These are phyloP conservation scores for Xylariaceae sp. DNA, from an alignment of 2,329 filamentous ascomycete genomes.

Conservation along the genomic window DNA sequence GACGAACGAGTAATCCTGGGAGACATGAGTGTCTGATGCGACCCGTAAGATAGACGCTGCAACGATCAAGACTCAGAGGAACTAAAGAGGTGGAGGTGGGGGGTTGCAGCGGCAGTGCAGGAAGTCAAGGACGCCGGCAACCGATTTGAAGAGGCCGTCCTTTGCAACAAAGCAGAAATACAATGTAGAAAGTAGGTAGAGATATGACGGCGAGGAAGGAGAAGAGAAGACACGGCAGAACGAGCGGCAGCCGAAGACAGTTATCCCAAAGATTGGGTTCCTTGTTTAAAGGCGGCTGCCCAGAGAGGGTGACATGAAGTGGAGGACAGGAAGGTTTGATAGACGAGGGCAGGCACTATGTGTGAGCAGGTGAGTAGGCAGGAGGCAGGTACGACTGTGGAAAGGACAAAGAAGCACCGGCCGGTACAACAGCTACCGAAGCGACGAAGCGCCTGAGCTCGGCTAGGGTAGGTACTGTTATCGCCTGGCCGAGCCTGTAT, in stretches of 20 bases:
- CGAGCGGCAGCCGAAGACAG: conserved; percentile 3
- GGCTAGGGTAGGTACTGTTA: background rate
- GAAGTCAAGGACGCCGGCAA: conserved; percentile 8
- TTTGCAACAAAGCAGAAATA: conserved; percentile 11
- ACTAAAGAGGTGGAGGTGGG: conserved; percentile 15
- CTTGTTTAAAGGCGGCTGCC: background rate
- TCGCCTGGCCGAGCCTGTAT: conserved; percentile 5
- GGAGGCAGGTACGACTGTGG: background rate
- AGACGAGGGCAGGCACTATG: background rate
- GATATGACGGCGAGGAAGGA: background rate
- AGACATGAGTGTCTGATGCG: conserved; percentile 70
- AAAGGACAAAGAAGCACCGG: background rate
- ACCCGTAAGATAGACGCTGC: conserved; percentile 19
- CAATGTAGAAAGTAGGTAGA: background rate
- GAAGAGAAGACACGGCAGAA: background rate
- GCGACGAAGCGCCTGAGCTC: background rate
- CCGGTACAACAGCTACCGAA: background rate
- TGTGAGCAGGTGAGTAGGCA: background rate
- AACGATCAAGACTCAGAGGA: conserved; percentile 13
- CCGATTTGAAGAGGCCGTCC: conserved; percentile 1
- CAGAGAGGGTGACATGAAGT: background rate
- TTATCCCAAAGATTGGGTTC: background rate
- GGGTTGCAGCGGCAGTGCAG: conserved; percentile 10
- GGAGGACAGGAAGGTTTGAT: background rate
- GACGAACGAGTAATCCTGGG: conserved; percentile 94